Evolutionary conservation across 192 early-diverging fungal species (phyloP).

Genomic region (Chytriomyces confervae): DNA sequence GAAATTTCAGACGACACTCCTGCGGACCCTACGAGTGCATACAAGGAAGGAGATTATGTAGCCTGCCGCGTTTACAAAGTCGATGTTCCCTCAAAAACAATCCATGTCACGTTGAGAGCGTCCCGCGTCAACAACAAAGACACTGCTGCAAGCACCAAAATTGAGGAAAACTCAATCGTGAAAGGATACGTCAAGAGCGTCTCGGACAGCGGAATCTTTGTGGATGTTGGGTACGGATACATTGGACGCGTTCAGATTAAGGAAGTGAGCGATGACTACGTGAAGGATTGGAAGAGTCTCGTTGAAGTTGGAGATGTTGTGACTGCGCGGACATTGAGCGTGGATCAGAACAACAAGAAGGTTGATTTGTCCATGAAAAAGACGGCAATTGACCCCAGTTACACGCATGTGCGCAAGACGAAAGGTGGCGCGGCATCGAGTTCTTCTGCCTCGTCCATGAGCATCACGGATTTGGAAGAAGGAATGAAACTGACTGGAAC

Average conservation of each 20-base stretch:
- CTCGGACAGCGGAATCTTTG: constrained; percentile 65
- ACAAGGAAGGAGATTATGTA: constrained; percentile 40
- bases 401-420: constrained; percentile 39
- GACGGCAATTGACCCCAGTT: constrained; percentile 36
- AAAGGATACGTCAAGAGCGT: constrained; percentile 54
- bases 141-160: constrained; percentile 13
- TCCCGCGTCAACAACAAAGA: constrained; percentile 19
- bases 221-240: constrained; percentile 66
- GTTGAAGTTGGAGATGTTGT: constrained; percentile 80
- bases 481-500: constrained; percentile 83
- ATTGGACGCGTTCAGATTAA: constrained; percentile 83
- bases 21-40: constrained; percentile 43
- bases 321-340: constrained; percentile 67
- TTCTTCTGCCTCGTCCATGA: background rate
- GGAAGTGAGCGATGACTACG: constrained; percentile 82
- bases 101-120: constrained; percentile 69
- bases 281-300: constrained; percentile 81
- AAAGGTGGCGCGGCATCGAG: background rate
- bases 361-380: constrained; percentile 73
- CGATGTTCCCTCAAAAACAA: constrained; percentile 57
- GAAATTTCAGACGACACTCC: constrained; percentile 60
- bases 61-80: constrained; percentile 44
- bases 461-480: constrained; percentile 63
- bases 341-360: constrained; percentile 62
- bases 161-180: constrained; percentile 42